phyloP scores from a whole-genome alignment of 2,329 filamentous ascomycete species.

The Colletotrichum musae region DNA sequence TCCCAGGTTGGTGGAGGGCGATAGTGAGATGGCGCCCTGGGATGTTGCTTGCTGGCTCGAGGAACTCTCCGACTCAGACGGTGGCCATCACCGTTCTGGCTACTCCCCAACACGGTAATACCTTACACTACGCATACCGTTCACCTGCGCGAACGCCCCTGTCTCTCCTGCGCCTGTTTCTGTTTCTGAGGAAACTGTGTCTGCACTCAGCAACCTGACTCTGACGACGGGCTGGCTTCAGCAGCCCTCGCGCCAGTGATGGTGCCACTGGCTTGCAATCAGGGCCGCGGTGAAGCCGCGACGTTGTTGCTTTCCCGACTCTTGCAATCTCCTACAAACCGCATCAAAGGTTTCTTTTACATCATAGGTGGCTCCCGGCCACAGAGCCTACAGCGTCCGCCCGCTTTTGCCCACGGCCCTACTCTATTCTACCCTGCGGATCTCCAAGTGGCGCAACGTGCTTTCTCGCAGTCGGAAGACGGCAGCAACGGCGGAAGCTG shows the following conservation, averaged over 20 bases:
- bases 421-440: not conserved
- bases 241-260: not conserved
- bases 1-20: slow-evolving; percentile 8
- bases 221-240: not conserved
- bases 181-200: slow-evolving; percentile 26
- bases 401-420: slow-evolving; percentile 6
- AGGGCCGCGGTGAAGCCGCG: not conserved
- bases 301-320: not conserved
- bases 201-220: slow-evolving; percentile 10
- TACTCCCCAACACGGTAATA: not conserved
- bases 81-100: slow-evolving; percentile 1
- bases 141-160: not conserved
- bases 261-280: not conserved
- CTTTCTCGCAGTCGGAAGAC: slow-evolving; percentile 13
- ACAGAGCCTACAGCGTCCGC: not conserved
- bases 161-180: slow-evolving; percentile 14
- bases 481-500: slow-evolving; percentile 16
- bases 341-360: slow-evolving; percentile 20
- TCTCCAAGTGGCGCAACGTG: not conserved
- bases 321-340: not conserved
- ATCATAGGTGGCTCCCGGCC: slow-evolving; percentile 7
- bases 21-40: not conserved
- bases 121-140: too few species aligned
- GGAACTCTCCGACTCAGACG: slow-evolving; percentile 22
- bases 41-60: slow-evolving; percentile 24